Base-by-base conservation (phyloP, 306 rosid genomes). In the Quercus alba region DNA sequence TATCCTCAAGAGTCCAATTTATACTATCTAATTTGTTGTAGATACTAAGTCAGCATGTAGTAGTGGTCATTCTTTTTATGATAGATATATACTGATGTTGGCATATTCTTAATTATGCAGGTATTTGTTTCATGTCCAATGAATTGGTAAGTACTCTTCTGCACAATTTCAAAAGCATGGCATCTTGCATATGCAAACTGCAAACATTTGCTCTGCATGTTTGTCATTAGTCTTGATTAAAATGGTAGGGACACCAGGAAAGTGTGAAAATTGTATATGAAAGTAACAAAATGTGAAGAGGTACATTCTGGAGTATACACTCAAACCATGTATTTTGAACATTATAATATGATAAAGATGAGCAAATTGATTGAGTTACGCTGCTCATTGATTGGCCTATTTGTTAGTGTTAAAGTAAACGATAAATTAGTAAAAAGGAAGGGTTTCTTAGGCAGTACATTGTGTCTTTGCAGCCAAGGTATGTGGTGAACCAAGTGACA, bases 401-500 rank as follows among this genome's bases (percentile, higher is more conserved):
- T 11, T 66, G 54, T 56, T 13, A 23, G 25, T 68, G 49, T 19
- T 68, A 49, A 35, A 68, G 17, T 41, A 56, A 9, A 11, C 49
- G 23, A 14, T 57, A 44, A 31, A 28, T 33, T 28, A 2, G 15
- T 12, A 28, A 46, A 18, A 11, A 6, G 72, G 9, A 31, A 8
- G 59, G 31, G 76, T 75, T 38, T 67, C 70, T 67, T 74, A 78
- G 81, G 68, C 59, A 3, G 74, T 74, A 51, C 75, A 56, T 75
- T 64, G 25, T 81, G 70, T 69, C 63, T 72, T 81, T 90, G 83
- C 89, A 95, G 99, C 99, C 99, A 25, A 89, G 98, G 86, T 93
- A 90, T 61, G 99, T 95, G 89, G 98, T 95, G 81, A 93, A 95
- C 83, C 99, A 91, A 85, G 99, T 95, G 83, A 95, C 98, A 25